Evolutionary conservation across 345 rosid species (phyloP).

Genomic region (Lepidium didymum): DNA sequence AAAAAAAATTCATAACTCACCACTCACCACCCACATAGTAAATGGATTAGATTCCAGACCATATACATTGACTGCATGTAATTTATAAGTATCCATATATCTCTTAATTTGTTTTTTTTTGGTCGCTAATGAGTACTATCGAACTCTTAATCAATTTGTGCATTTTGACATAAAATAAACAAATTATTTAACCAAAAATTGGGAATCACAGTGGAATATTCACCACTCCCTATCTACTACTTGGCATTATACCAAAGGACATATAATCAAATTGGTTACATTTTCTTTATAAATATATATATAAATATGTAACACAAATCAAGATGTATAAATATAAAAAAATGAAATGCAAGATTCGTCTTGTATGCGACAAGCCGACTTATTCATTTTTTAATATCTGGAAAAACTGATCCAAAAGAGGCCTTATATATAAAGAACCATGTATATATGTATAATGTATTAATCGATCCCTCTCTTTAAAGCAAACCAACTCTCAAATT

Average conservation of each 20-base stretch:
- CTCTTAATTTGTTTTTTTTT: not conserved
- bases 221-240: slow-evolving; percentile 28
- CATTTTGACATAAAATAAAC: not conserved
- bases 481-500: slow-evolving; percentile 1
- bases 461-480: not conserved
- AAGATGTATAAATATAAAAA: not conserved
- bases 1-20: not conserved
- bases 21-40: not conserved
- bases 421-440: not conserved
- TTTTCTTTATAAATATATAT: not conserved
- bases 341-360: slow-evolving; percentile 44
- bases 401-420: slow-evolving; percentile 12
- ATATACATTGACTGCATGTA: not conserved
- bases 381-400: slow-evolving; percentile 14
- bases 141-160: not conserved
- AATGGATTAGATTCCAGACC: not conserved
- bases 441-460: not conserved
- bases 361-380: slow-evolving; percentile 82
- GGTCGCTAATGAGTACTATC: not conserved
- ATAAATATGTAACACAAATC: not conserved
- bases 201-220: slow-evolving; percentile 24
- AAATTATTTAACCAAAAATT: not conserved
- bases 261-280: slow-evolving; percentile 17
- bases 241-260: not conserved
- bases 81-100: not conserved